Conservation (phyloP, 2,329 filamentous ascomycete species). For the Pyrenophora teres region DNA sequence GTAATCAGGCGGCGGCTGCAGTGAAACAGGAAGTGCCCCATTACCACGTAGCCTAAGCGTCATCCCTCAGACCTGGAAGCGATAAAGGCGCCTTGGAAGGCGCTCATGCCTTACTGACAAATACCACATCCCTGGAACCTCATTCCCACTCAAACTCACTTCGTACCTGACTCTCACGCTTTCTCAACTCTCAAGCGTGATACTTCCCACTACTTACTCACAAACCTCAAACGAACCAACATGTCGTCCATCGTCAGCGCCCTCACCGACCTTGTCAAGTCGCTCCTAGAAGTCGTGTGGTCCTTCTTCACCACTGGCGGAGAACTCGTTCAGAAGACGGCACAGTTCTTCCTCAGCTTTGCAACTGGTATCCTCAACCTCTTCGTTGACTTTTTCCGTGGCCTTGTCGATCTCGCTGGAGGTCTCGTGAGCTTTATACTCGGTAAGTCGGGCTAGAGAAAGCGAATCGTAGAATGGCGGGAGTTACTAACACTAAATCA, state of each 20-base stretch:
- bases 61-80: slow-evolving; percentile 13
- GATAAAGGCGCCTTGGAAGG: too few relatives aligned
- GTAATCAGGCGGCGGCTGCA: slow-evolving; percentile 14
- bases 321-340: slow-evolving; percentile 37
- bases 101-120: background rate
- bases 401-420: slow-evolving; percentile 40
- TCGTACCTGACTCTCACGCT: background rate
- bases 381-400: slow-evolving; percentile 40
- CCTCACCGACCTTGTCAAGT: slow-evolving; percentile 39
- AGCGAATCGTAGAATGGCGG: too few relatives aligned
- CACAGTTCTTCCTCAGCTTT: slow-evolving; percentile 36
- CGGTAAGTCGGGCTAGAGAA: slow-evolving; percentile 23
- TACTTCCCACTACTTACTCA: background rate
- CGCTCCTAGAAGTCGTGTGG: slow-evolving; percentile 41
- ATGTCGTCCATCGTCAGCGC: slow-evolving; percentile 44
- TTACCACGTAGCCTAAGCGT: slow-evolving; percentile 28
- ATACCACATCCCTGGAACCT: background rate
- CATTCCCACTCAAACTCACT: background rate
- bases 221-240: slow-evolving; percentile 3
- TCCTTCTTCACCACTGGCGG: slow-evolving; percentile 45
- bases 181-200: background rate
- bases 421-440: slow-evolving; percentile 42
- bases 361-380: slow-evolving; percentile 35
- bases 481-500: slow-evolving; percentile 18
- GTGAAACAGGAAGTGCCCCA: slow-evolving; percentile 1